These are phyloP conservation scores for Avena atlantica DNA, from an alignment of 176 grass and related monocot species.

Conservation along the genomic window DNA sequence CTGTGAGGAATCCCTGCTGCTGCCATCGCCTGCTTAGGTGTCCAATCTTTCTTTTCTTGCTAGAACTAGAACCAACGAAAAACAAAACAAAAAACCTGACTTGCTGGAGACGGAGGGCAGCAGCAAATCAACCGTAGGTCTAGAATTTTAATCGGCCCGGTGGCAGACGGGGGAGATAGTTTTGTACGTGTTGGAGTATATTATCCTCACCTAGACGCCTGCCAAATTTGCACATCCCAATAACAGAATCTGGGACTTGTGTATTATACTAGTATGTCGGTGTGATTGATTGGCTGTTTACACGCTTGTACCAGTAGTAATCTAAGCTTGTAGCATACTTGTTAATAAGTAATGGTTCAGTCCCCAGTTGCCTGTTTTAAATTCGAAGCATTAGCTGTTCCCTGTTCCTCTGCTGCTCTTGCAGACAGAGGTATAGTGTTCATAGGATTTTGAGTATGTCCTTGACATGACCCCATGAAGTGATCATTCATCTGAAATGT, in stretches of 20 bases:
- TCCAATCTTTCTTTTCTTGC: slow-evolving; percentile 39
- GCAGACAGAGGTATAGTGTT: background rate
- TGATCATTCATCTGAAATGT: slow-evolving; percentile 15
- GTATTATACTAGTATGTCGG: slow-evolving; percentile 49
- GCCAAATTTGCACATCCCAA: slow-evolving; percentile 55
- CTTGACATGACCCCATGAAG: slow-evolving; percentile 25
- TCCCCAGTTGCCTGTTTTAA: slow-evolving; percentile 50
- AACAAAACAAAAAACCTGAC: slow-evolving; percentile 21
- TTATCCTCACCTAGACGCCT: slow-evolving; percentile 40
- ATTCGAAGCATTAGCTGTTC: slow-evolving; percentile 43
- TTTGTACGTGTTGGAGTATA: slow-evolving; percentile 9
- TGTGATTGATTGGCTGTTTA: slow-evolving; percentile 61
- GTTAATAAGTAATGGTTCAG: slow-evolving; percentile 34
- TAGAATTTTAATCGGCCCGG: slow-evolving; percentile 27
- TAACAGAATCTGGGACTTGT: slow-evolving; percentile 50
- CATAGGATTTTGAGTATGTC: slow-evolving; percentile 12
- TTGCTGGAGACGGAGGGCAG: slow-evolving; percentile 36
- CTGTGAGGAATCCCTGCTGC: slow-evolving; percentile 61
- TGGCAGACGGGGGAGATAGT: background rate
- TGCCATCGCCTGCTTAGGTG: slow-evolving; percentile 47
- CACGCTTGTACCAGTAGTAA: slow-evolving; percentile 44
- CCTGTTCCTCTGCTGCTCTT: slow-evolving; percentile 25
- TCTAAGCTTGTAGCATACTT: slow-evolving; percentile 23
- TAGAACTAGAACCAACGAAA: background rate
- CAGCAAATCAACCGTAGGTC: slow-evolving; percentile 33